A percentile compares a stretch with the other conserved stretches of the same genome.
phyloP scores from a whole-genome alignment of 805 yeast species.

The Monosporozyma aerobia region DNA sequence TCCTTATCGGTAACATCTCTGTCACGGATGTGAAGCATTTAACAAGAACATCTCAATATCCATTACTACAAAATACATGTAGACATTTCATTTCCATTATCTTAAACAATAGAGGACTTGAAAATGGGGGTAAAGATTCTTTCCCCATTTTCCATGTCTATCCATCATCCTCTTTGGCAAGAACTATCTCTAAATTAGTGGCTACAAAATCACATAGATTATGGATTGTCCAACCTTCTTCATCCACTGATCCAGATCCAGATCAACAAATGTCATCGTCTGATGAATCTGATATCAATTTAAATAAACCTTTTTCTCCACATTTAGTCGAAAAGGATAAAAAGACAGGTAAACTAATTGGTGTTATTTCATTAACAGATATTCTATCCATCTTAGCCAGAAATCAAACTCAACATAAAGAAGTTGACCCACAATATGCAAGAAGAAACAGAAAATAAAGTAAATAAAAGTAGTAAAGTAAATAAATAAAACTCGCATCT shows the following conservation, averaged over 20 bases:
- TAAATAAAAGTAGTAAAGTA: background rate
- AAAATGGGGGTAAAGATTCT: constrained; percentile 69
- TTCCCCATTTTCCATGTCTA: constrained; percentile 95
- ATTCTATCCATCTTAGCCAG: constrained; percentile 76
- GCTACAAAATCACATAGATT: constrained; percentile 90
- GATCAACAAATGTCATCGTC: constrained; percentile 5
- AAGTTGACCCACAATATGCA: constrained; percentile 78
- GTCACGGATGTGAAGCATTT: constrained; percentile 90
- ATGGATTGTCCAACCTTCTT: constrained; percentile 62
- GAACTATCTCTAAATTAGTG: constrained; percentile 88
- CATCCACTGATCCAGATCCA: background rate
- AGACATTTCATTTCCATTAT: constrained; percentile 81
- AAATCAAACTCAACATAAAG: constrained; percentile 46
- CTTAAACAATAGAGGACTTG: constrained; percentile 78
- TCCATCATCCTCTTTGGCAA: constrained; percentile 64
- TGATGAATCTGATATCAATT: background rate
- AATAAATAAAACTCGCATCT: background rate
- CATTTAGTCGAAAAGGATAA: constrained; percentile 37
- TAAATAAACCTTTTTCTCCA: constrained; percentile 9
- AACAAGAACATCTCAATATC: constrained; percentile 79
- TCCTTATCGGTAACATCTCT: constrained; percentile 83
- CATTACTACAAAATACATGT: constrained; percentile 71
- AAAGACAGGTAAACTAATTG: constrained; percentile 72
- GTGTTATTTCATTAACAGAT: constrained; percentile 89
- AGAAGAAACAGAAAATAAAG: constrained; percentile 60